Percentiles rank a stretch among this genome's conserved stretches.
These are phyloP conservation scores for Neurospora sp. DNA, from an alignment of 495 filamentous ascomycete species.

Conservation along the genomic window DNA sequence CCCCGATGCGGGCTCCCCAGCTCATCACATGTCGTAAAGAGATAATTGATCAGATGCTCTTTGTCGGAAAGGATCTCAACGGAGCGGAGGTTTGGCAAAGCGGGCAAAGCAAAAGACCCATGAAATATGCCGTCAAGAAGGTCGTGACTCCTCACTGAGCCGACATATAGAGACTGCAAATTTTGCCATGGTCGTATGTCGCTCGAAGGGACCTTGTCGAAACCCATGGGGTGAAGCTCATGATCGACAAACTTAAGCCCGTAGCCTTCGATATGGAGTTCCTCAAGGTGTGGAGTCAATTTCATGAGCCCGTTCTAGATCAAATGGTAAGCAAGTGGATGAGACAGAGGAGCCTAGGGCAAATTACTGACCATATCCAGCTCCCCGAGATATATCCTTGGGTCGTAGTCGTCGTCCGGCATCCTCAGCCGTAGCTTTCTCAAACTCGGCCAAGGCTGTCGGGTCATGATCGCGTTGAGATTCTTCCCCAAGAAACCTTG, in stretches of 20 bases:
- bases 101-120: neutral
- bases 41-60: neutral
- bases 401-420: neutral
- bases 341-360: neutral
- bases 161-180: neutral
- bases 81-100: neutral
- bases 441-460: neutral
- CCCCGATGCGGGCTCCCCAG: neutral
- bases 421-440: neutral
- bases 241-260: neutral
- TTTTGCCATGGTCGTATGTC: neutral
- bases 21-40: neutral
- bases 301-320: neutral
- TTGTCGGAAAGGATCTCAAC: neutral
- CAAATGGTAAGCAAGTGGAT: neutral
- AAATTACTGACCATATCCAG: neutral
- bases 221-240: neutral
- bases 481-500: neutral
- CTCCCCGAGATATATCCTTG: neutral
- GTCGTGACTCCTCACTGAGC: neutral
- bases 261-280: constrained; percentile 9
- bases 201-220: neutral
- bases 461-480: neutral
- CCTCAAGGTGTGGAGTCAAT: constrained; percentile 8
- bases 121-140: neutral